Percentiles rank a stretch among this genome's conserved stretches.
Conservation (phyloP, 1,139 yeast species). For the Sugiyamaella castrensis region DNA sequence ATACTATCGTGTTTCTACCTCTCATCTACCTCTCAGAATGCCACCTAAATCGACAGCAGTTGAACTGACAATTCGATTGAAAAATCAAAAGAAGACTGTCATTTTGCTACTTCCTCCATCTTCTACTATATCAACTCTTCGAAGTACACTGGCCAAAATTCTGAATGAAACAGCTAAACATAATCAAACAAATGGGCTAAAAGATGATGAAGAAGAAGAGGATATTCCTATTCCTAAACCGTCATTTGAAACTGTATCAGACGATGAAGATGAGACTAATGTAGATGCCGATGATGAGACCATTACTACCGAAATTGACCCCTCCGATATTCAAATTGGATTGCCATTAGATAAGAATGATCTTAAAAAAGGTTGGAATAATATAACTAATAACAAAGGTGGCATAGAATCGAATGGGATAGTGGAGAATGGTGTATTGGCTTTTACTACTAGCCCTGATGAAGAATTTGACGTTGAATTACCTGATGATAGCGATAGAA, state of each 20-base stretch:
- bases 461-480: constrained; percentile 21
- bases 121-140: constrained; percentile 14
- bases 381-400: constrained; percentile 18
- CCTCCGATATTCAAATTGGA: constrained; percentile 19
- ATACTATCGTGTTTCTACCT: too few species aligned
- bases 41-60: constrained; percentile 8
- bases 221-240: constrained; percentile 27
- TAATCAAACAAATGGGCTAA: constrained; percentile 6
- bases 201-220: constrained; percentile 14
- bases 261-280: constrained; percentile 9
- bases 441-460: constrained; percentile 19
- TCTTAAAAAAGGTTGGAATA: constrained; percentile 19
- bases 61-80: constrained; percentile 21
- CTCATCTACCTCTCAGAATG: neutral
- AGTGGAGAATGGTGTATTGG: constrained; percentile 20
- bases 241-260: constrained; percentile 20
- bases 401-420: constrained; percentile 21
- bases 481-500: constrained; percentile 16
- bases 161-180: constrained; percentile 18
- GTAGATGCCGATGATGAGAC: neutral
- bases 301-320: neutral
- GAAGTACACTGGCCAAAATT: constrained; percentile 11
- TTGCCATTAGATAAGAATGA: constrained; percentile 19
- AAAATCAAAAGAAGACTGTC: constrained; percentile 16
- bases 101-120: constrained; percentile 15